Percentiles rank a stretch among this genome's conserved stretches.
phyloP scores from a whole-genome alignment of 208 protist species.

The Trypanosoma theileri region DNA sequence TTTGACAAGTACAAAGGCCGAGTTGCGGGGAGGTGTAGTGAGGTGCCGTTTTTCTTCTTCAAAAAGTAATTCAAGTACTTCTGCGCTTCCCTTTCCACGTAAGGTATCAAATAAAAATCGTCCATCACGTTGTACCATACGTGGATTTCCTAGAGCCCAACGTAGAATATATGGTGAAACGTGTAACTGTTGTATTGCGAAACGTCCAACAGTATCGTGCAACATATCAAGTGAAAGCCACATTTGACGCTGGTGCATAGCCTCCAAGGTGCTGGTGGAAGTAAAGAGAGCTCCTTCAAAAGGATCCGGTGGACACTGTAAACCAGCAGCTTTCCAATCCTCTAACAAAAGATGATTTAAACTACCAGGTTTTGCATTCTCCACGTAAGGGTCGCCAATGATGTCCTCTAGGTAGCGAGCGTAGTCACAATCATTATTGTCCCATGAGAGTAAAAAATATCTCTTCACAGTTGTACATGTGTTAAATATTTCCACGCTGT shows the following conservation, averaged over 20 bases:
- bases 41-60: constrained; percentile 23
- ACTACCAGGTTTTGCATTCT: constrained; percentile 26
- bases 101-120: constrained; percentile 28
- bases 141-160: constrained; percentile 21
- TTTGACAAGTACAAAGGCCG: constrained; percentile 69
- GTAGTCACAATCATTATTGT: constrained; percentile 18
- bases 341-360: constrained; percentile 28
- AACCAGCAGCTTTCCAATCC: constrained; percentile 29
- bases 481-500: constrained; percentile 45
- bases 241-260: constrained; percentile 63
- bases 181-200: constrained; percentile 27
- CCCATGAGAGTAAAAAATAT: constrained; percentile 53
- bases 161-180: constrained; percentile 30
- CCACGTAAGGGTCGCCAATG: constrained; percentile 41
- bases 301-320: constrained; percentile 28
- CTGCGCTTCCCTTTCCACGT: constrained; percentile 12
- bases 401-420: constrained; percentile 25
- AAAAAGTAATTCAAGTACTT: constrained; percentile 24
- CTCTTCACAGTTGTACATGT: constrained; percentile 32
- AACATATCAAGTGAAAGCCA: constrained; percentile 43
- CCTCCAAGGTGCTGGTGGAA: constrained; percentile 66
- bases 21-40: constrained; percentile 34
- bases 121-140: constrained; percentile 19
- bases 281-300: constrained; percentile 58
- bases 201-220: constrained; percentile 35